phyloP scores from a whole-genome alignment of 805 yeast genomes.

The Jamesozyma lodderae region DNA sequence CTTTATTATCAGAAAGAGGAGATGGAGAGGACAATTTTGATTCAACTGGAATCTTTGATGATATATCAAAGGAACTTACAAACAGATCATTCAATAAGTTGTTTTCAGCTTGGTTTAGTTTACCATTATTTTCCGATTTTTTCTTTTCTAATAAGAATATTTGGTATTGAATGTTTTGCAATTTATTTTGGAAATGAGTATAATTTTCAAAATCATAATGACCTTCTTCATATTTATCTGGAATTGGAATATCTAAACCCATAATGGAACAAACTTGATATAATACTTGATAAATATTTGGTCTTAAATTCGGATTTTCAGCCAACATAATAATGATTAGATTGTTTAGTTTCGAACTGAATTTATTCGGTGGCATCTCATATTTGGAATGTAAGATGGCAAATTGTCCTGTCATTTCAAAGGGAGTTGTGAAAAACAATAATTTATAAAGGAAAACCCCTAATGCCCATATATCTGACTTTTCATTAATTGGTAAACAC shows the following conservation, averaged over 20 bases:
- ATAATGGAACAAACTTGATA: slow-evolving; percentile 54
- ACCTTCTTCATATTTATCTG: slow-evolving; percentile 38
- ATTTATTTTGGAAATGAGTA: slow-evolving; percentile 39
- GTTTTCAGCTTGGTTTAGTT: slow-evolving; percentile 10
- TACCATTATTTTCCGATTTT: slow-evolving; percentile 10
- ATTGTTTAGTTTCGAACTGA: slow-evolving; percentile 63
- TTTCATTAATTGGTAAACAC: slow-evolving; percentile 80
- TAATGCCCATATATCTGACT: slow-evolving; percentile 93
- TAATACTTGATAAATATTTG: slow-evolving; percentile 76
- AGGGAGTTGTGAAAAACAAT: slow-evolving; percentile 91
- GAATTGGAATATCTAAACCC: slow-evolving; percentile 44
- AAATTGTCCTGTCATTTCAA: slow-evolving; percentile 73
- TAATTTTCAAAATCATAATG: slow-evolving; percentile 49
- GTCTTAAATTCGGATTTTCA: slow-evolving; percentile 75
- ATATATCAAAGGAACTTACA: slow-evolving; percentile 24
- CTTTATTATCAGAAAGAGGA: not conserved
- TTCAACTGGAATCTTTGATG: slow-evolving; percentile 20
- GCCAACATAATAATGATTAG: slow-evolving; percentile 73
- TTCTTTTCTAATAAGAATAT: slow-evolving; percentile 24
- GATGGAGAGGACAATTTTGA: slow-evolving; percentile 1
- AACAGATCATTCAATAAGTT: slow-evolving; percentile 21
- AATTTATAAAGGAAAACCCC: slow-evolving; percentile 87
- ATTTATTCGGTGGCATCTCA: slow-evolving; percentile 68
- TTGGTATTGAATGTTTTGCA: slow-evolving; percentile 25
- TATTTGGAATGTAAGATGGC: slow-evolving; percentile 82